A percentile compares a stretch with the other conserved stretches of the same genome.
These are phyloP conservation scores for Tieghemostelium lacteum DNA, from an alignment of 78 protist genomes.

Conservation along the genomic window DNA sequence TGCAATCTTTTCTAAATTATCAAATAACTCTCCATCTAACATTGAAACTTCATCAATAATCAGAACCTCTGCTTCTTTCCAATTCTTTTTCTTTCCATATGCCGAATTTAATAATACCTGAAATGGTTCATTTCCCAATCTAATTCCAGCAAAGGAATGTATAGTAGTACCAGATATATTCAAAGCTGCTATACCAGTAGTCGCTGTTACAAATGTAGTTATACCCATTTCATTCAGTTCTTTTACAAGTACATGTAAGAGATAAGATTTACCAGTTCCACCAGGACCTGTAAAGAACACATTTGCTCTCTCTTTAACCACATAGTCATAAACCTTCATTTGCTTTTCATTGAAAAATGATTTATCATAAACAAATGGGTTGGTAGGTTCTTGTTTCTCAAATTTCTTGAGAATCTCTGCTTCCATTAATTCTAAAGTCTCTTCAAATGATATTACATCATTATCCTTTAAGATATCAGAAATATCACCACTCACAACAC, in stretches of 20 bases:
- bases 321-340: slow-evolving; percentile 10
- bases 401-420: not conserved
- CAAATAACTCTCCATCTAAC: slow-evolving; percentile 84
- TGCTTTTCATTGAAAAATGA: slow-evolving; percentile 35
- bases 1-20: slow-evolving; percentile 53
- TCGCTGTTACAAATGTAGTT: slow-evolving; percentile 43
- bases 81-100: slow-evolving; percentile 38
- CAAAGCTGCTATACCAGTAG: slow-evolving; percentile 87
- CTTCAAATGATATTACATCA: slow-evolving; percentile 30
- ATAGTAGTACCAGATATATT: slow-evolving; percentile 63
- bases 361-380: not conserved
- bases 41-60: slow-evolving; percentile 92
- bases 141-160: slow-evolving; percentile 87
- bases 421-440: not conserved
- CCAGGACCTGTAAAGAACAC: slow-evolving; percentile 85
- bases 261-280: slow-evolving; percentile 84
- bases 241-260: slow-evolving; percentile 51
- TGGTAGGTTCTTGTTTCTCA: not conserved
- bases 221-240: slow-evolving; percentile 5
- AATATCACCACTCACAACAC: too few species aligned
- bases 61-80: slow-evolving; percentile 53
- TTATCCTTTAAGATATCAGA: not conserved
- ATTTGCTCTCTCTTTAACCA: not conserved
- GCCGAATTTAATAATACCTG: slow-evolving; percentile 5
- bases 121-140: slow-evolving; percentile 26